These are phyloP conservation scores for Lactarius vividus DNA, from an alignment of 768 basidiomycete species.

Conservation along the genomic window DNA sequence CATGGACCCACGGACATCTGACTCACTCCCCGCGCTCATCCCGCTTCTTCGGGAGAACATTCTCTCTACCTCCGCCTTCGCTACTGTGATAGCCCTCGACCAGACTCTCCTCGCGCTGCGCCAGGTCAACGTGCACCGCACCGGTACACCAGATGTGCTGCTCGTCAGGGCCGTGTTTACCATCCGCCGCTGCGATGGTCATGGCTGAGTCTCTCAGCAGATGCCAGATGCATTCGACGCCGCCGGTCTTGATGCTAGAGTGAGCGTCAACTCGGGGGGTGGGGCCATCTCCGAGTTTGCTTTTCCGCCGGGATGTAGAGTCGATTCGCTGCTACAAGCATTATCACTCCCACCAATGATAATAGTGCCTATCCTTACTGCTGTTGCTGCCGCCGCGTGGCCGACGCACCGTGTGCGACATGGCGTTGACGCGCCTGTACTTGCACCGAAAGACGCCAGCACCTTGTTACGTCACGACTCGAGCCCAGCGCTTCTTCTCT, in stretches of 20 bases:
- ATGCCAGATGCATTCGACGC: too few species aligned
- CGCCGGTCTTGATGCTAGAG: background rate
- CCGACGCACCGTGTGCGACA: conserved; percentile 65
- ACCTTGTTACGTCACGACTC: conserved; percentile 43
- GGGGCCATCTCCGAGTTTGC: background rate
- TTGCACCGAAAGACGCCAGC: conserved; percentile 39
- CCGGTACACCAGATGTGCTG: too few species aligned
- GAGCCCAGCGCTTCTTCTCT: conserved; percentile 47
- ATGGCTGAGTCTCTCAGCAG: too few species aligned
- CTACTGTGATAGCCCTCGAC: too few species aligned
- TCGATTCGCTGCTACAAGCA: conserved; percentile 45
- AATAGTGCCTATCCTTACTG: background rate
- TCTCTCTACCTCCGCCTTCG: too few species aligned
- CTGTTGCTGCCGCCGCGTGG: conserved; percentile 35
- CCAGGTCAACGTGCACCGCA: too few species aligned
- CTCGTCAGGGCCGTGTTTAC: too few species aligned
- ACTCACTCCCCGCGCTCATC: too few species aligned
- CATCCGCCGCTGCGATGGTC: too few species aligned
- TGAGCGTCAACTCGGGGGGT: background rate
- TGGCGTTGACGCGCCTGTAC: conserved; percentile 51
- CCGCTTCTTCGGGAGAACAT: too few species aligned
- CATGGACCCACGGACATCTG: too few species aligned
- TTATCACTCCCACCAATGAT: background rate
- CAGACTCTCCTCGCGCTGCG: too few species aligned
- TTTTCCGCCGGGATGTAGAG: conserved; percentile 28